phyloP scores from a whole-genome alignment of 257 asterid species.

The Petunia secreta region DNA sequence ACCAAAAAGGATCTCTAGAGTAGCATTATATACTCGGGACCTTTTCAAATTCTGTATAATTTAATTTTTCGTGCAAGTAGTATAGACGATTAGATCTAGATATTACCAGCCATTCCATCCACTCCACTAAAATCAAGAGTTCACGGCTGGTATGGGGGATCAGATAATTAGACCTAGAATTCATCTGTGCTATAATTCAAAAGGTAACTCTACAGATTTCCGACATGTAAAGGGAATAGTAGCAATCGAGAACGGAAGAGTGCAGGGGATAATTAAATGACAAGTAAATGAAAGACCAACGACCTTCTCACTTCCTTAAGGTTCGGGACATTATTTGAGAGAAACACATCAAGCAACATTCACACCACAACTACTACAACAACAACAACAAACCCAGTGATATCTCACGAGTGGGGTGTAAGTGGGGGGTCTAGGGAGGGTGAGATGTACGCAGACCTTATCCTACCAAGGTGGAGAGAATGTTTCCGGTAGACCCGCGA shows the following conservation, averaged over 20 bases:
- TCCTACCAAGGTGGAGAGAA: no score
- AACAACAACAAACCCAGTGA: no score
- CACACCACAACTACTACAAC: neutral
- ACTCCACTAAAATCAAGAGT: neutral
- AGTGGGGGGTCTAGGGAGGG: no score
- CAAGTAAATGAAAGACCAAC: neutral
- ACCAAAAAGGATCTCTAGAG: neutral
- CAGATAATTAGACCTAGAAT: neutral
- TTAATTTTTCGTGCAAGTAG: neutral
- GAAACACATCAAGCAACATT: slow-evolving; percentile 2
- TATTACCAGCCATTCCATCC: neutral
- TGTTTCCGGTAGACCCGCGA: no score
- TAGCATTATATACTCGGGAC: neutral
- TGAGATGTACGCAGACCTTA: no score
- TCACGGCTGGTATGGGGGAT: neutral
- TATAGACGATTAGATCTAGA: neutral
- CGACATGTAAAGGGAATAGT: neutral
- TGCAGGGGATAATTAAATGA: neutral
- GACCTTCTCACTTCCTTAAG: neutral
- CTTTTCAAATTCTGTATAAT: neutral
- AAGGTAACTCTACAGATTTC: neutral
- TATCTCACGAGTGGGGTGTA: no score
- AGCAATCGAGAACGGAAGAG: neutral
- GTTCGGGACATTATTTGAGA: neutral
- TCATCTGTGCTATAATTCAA: neutral